Evolutionary conservation across 2,329 filamentous ascomycete genomes (phyloP).

Genomic region (Verticillium tricorpus): DNA sequence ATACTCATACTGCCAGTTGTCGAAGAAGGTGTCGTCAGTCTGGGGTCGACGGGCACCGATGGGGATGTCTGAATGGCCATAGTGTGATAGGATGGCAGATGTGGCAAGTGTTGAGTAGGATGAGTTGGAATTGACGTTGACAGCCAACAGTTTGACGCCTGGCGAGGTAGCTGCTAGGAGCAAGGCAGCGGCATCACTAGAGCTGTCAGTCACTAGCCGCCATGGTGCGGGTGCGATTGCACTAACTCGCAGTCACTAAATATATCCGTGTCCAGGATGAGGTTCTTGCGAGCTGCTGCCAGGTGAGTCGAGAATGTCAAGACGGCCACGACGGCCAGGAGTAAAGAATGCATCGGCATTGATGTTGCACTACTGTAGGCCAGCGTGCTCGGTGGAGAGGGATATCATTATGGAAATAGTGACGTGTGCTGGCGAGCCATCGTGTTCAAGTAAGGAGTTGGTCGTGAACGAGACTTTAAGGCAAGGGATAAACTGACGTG

Average conservation of each 20-base stretch:
- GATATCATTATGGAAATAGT: not conserved
- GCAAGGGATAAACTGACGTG: not conserved
- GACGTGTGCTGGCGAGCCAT: not conserved
- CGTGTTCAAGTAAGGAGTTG: not conserved
- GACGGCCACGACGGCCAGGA: not conserved
- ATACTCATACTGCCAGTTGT: conserved; percentile 28
- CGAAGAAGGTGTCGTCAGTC: conserved; percentile 38
- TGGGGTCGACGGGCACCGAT: conserved; percentile 35
- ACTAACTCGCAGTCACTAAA: conserved; percentile 42
- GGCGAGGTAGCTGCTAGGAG: conserved; percentile 34
- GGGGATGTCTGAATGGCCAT: conserved; percentile 28
- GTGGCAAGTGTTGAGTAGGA: conserved; percentile 35
- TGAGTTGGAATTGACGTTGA: conserved; percentile 37
- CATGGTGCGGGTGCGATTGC: not conserved
- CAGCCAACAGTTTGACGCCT: conserved; percentile 30
- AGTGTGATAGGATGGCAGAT: conserved; percentile 36
- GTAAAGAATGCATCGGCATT: not conserved
- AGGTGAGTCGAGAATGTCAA: not conserved
- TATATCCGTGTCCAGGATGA: conserved; percentile 43
- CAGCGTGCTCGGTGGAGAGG: too few species aligned
- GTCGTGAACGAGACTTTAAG: not conserved
- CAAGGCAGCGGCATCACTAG: conserved; percentile 35
- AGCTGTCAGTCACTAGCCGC: not conserved
- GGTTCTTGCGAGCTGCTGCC: conserved; percentile 21
- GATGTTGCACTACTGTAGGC: not conserved